Percentiles rank a stretch among this genome's conserved stretches.
These are phyloP conservation scores for Leavenworthia alabamica DNA, from an alignment of 345 rosid genomes.

Conservation along the genomic window DNA sequence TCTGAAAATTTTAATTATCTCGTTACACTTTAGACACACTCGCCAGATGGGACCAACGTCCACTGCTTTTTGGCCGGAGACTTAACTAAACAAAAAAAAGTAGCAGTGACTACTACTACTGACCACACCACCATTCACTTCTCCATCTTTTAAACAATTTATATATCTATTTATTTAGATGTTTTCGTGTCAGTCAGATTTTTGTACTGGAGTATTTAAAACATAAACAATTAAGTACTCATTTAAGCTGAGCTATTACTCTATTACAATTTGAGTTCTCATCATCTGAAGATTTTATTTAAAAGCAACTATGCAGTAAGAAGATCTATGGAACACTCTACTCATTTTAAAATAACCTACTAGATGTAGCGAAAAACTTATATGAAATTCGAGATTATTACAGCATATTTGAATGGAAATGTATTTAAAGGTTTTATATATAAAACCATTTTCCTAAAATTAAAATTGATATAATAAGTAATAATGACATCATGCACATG, in stretches of 20 bases:
- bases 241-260: not conserved
- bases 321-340: not conserved
- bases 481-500: constrained; percentile 33
- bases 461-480: not conserved
- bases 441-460: not conserved
- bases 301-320: not conserved
- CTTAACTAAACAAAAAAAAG: not conserved
- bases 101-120: not conserved
- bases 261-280: not conserved
- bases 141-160: not conserved
- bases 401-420: not conserved
- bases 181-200: not conserved
- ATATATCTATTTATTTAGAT: not conserved
- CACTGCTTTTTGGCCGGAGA: constrained; percentile 3
- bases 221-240: not conserved
- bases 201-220: not conserved
- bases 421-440: not conserved
- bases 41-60: constrained; percentile 16
- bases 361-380: not conserved
- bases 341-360: not conserved
- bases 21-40: constrained; percentile 6
- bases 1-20: not conserved
- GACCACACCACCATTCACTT: constrained; percentile 16
- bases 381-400: not conserved
- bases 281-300: not conserved